Conservation (phyloP, 441 rosid genomes). For the Bocquillonia castaneifolia region DNA sequence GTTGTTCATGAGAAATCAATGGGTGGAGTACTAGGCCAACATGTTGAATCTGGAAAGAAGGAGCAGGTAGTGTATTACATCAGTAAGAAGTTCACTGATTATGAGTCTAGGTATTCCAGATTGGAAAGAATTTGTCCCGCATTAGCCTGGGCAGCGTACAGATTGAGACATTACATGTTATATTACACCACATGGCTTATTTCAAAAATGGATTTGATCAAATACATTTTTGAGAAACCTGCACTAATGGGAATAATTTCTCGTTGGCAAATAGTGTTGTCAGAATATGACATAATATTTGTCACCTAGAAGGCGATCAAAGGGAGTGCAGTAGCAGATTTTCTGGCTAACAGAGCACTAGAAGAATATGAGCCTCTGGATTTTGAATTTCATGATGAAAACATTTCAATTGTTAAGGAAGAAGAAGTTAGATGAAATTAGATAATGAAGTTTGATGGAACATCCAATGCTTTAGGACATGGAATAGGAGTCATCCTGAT, state of each 20-base stretch:
- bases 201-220: not conserved
- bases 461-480: not conserved
- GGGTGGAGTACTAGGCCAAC: slow-evolving; percentile 5
- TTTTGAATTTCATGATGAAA: not conserved
- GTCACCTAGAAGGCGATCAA: not conserved
- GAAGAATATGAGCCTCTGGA: not conserved
- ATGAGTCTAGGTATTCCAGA: not conserved
- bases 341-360: not conserved
- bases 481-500: not conserved
- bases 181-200: not conserved
- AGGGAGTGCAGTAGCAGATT: not conserved
- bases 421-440: not conserved
- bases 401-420: not conserved
- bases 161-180: slow-evolving; percentile 1
- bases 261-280: not conserved
- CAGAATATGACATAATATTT: too few species aligned
- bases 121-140: not conserved
- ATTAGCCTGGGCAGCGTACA: too few species aligned
- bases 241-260: slow-evolving; percentile 38
- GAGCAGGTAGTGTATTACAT: not conserved
- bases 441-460: not conserved
- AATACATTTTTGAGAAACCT: slow-evolving; percentile 12
- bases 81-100: not conserved
- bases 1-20: slow-evolving; percentile 28
- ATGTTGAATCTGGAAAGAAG: not conserved